Conservation (phyloP, 495 filamentous ascomycete species). For the Talaromyces trachyspermus region DNA sequence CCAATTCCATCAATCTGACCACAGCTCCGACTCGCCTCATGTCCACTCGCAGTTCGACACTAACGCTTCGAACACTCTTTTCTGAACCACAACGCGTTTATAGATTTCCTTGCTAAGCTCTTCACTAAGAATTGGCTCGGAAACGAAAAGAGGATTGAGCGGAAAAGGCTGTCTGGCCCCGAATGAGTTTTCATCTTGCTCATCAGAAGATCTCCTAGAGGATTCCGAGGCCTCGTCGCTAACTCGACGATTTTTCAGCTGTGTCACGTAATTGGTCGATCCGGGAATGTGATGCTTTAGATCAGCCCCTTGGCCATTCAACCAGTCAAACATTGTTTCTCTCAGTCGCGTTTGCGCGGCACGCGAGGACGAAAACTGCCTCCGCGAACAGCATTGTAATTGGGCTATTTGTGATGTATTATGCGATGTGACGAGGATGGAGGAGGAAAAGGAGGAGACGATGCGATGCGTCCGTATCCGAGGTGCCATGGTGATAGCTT, state of each 20-base stretch:
- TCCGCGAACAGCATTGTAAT: constrained; percentile 13
- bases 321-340: constrained; percentile 59
- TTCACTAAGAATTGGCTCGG: constrained; percentile 69
- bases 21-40: constrained; percentile 85
- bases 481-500: constrained; percentile 31
- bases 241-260: constrained; percentile 27
- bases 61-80: constrained; percentile 70
- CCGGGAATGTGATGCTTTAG: constrained; percentile 51
- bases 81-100: constrained; percentile 50
- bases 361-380: constrained; percentile 43
- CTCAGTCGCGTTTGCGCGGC: constrained; percentile 42
- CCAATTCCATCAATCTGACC: constrained; percentile 77
- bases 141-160: constrained; percentile 61
- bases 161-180: constrained; percentile 56
- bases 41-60: constrained; percentile 68
- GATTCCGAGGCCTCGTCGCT: constrained; percentile 11
- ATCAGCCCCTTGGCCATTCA: constrained; percentile 47
- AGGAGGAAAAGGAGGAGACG: constrained; percentile 16
- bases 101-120: constrained; percentile 70
- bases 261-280: constrained; percentile 59
- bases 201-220: constrained; percentile 10
- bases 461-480: constrained; percentile 33
- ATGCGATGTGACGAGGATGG: constrained; percentile 5
- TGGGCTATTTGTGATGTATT: constrained; percentile 1
- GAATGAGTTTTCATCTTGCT: constrained; percentile 10